Evolutionary conservation across 2,329 filamentous ascomycete genomes (phyloP).

Genomic region (Ceratocystis huliohia): DNA sequence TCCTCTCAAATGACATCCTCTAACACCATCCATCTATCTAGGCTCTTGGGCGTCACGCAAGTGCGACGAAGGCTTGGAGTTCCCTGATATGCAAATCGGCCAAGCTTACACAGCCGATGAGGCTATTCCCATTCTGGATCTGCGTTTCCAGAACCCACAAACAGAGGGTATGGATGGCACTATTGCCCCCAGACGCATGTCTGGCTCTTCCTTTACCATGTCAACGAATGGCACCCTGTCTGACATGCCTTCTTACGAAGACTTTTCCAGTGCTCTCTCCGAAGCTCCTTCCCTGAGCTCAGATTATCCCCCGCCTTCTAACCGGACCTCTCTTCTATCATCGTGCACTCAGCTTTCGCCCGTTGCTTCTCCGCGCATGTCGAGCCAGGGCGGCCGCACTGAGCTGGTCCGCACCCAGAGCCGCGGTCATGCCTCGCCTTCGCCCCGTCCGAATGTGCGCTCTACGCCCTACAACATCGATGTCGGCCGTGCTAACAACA

Average conservation of each 20-base stretch:
- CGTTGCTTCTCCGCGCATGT: slow-evolving; percentile 56
- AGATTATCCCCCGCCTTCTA: slow-evolving; percentile 54
- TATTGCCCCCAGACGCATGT: slow-evolving; percentile 42
- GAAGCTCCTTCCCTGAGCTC: slow-evolving; percentile 55
- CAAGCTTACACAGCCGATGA: slow-evolving; percentile 52
- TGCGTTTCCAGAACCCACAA: slow-evolving; percentile 39
- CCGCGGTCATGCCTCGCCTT: slow-evolving; percentile 58
- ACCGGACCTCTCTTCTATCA: slow-evolving; percentile 57
- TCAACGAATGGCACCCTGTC: slow-evolving; percentile 53
- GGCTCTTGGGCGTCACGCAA: slow-evolving; percentile 28
- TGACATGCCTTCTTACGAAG: slow-evolving; percentile 59
- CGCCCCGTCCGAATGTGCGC: slow-evolving; percentile 53
- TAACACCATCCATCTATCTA: slow-evolving; percentile 10
- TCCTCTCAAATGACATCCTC: neutral
- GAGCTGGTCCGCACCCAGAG: slow-evolving; percentile 52
- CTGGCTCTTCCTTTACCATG: slow-evolving; percentile 61
- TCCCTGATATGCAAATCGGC: slow-evolving; percentile 47
- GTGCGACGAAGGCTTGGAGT: slow-evolving; percentile 44
- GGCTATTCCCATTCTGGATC: slow-evolving; percentile 48
- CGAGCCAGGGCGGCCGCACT: slow-evolving; percentile 42
- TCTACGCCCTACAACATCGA: slow-evolving; percentile 61
- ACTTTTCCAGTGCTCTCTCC: slow-evolving; percentile 53
- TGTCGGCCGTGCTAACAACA: slow-evolving; percentile 41
- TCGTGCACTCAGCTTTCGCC: slow-evolving; percentile 56
- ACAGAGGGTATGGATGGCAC: slow-evolving; percentile 39